Conservation (phyloP, 371 early-diverging fungal species). For the Dichotomocladium elegans region DNA sequence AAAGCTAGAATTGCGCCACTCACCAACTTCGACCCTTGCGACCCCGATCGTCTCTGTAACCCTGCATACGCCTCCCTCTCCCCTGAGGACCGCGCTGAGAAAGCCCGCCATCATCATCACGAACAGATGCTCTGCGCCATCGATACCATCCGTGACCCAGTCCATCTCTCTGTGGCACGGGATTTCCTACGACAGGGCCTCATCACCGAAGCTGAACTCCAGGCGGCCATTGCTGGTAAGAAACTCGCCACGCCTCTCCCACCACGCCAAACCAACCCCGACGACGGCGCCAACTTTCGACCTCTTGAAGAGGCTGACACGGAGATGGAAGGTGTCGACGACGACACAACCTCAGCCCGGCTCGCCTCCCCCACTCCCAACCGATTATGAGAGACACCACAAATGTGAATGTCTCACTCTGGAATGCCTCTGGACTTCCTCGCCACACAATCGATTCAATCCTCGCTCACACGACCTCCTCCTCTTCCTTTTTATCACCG, state of each 20-base stretch:
- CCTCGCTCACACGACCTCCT: slow-evolving; percentile 5
- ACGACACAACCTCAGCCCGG: background rate
- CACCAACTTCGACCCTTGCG: slow-evolving; percentile 4
- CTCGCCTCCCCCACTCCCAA: no score
- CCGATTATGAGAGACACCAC: background rate
- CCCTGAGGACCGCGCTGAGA: background rate
- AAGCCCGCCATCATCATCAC: background rate
- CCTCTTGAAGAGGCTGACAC: background rate
- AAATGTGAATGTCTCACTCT: background rate
- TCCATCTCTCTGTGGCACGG: background rate
- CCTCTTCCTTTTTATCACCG: background rate
- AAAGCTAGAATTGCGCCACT: background rate
- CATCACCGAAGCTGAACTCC: background rate
- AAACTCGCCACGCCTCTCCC: background rate
- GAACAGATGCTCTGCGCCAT: background rate
- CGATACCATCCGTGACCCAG: background rate
- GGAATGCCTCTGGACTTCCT: background rate
- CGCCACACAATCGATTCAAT: background rate
- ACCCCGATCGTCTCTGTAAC: slow-evolving; percentile 1
- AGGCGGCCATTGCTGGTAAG: background rate
- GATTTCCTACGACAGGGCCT: background rate
- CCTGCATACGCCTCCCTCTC: slow-evolving; percentile 1
- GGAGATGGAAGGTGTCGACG: background rate
- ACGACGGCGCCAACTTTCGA: background rate
- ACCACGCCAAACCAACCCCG: background rate